Evolutionary conservation across 1,284 basidiomycete genomes (phyloP).

Genomic region (Puccinia hordei): DNA sequence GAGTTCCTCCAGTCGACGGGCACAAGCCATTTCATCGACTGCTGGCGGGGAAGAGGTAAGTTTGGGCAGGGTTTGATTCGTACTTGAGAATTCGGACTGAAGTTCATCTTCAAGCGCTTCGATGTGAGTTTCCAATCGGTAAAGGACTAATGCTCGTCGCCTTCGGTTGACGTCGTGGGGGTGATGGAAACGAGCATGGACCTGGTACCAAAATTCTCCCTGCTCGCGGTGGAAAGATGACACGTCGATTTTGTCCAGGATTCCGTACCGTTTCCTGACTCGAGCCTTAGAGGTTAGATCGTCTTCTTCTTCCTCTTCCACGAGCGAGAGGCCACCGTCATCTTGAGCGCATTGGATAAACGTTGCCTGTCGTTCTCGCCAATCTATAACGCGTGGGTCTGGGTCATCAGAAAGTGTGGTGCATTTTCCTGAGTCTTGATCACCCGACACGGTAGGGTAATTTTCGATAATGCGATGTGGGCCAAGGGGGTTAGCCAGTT

Average conservation of each 20-base stretch:
- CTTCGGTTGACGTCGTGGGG: background rate
- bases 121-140: constrained; percentile 24
- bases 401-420: background rate
- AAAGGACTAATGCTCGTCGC: constrained; percentile 11
- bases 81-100: background rate
- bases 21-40: constrained; percentile 28
- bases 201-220: constrained; percentile 23
- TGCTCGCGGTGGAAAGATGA: constrained; percentile 27
- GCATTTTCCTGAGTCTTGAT: background rate
- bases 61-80: background rate
- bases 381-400: background rate
- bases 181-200: constrained; percentile 24
- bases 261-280: constrained; percentile 19
- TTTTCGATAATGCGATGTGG: background rate
- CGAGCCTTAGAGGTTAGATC: background rate
- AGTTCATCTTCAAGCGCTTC: constrained; percentile 9
- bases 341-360: constrained; percentile 19
- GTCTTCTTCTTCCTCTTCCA: constrained; percentile 24
- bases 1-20: constrained; percentile 22
- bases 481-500: background rate
- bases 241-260: background rate
- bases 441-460: background rate
- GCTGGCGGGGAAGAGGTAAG: background rate
- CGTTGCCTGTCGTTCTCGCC: constrained; percentile 21
- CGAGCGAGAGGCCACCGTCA: constrained; percentile 18